A percentile compares a stretch with the other conserved stretches of the same genome.
Conservation (phyloP, 306 rosid genomes). For the Lupinus albus region DNA sequence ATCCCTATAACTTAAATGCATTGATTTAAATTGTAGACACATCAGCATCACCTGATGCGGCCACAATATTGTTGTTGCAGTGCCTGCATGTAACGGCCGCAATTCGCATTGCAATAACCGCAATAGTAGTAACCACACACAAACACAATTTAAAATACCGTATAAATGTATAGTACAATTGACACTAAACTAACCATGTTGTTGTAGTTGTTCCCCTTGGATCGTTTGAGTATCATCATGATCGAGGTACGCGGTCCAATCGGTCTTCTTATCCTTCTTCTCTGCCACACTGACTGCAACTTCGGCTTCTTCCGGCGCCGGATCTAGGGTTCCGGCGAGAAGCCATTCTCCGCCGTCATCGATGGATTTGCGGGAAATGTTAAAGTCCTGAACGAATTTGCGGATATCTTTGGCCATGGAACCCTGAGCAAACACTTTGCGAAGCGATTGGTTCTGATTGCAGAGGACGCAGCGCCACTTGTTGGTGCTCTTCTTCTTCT, state of each 20-base stretch:
- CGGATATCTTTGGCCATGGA: slow-evolving; percentile 74
- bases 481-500: slow-evolving; percentile 65
- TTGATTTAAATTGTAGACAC: too few species aligned
- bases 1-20: too few species aligned
- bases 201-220: slow-evolving; percentile 11
- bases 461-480: slow-evolving; percentile 83
- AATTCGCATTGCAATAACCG: too few species aligned
- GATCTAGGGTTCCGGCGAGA: slow-evolving; percentile 40
- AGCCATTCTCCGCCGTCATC: slow-evolving; percentile 48
- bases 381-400: slow-evolving; percentile 77
- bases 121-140: too few species aligned
- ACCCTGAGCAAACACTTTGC: slow-evolving; percentile 76
- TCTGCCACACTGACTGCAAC: not conserved
- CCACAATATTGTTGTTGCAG: too few species aligned
- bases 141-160: too few species aligned
- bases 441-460: slow-evolving; percentile 76
- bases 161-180: not conserved
- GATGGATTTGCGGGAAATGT: slow-evolving; percentile 60
- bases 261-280: slow-evolving; percentile 43
- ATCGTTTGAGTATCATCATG: slow-evolving; percentile 25
- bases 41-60: too few species aligned
- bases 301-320: not conserved
- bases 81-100: too few species aligned
- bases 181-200: slow-evolving; percentile 37
- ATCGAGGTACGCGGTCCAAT: slow-evolving; percentile 77